These are phyloP conservation scores for Mycena crocata DNA, from an alignment of 768 basidiomycete species.

Conservation along the genomic window DNA sequence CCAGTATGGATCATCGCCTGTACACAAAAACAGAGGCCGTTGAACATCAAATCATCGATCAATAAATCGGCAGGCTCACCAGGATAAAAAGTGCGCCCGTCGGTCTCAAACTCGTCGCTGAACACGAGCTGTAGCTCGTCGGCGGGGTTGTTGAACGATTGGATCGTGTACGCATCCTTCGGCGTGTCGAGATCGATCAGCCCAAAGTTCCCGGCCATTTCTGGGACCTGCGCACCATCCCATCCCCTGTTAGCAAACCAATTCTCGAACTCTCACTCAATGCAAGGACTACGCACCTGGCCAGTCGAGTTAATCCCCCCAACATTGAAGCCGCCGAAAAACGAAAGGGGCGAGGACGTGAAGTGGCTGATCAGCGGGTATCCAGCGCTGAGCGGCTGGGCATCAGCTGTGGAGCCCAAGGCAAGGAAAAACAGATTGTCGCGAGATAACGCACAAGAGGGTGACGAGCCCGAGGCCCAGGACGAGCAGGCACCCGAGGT, in stretches of 20 bases:
- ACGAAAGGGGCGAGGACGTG: slow-evolving; percentile 55
- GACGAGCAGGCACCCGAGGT: slow-evolving; percentile 75
- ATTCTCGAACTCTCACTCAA: not conserved
- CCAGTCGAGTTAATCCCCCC: slow-evolving; percentile 84
- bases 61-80: slow-evolving; percentile 57
- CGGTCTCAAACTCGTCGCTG: slow-evolving; percentile 89
- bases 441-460: slow-evolving; percentile 65
- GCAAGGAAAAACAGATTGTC: too few species aligned
- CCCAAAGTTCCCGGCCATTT: slow-evolving; percentile 70
- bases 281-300: slow-evolving; percentile 60
- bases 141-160: slow-evolving; percentile 64
- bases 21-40: too few species aligned
- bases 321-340: slow-evolving; percentile 73
- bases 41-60: too few species aligned
- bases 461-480: slow-evolving; percentile 64
- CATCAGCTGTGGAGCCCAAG: too few species aligned
- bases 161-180: slow-evolving; percentile 59
- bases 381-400: slow-evolving; percentile 59
- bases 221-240: slow-evolving; percentile 65
- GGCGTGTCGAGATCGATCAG: slow-evolving; percentile 87
- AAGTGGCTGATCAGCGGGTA: slow-evolving; percentile 74
- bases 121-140: slow-evolving; percentile 78
- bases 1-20: slow-evolving; percentile 34
- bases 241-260: too few species aligned
- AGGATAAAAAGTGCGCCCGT: slow-evolving; percentile 85